Evolutionary conservation across 192 early-diverging fungal genomes (phyloP).

Genomic region (Cladochytrium replicatum): DNA sequence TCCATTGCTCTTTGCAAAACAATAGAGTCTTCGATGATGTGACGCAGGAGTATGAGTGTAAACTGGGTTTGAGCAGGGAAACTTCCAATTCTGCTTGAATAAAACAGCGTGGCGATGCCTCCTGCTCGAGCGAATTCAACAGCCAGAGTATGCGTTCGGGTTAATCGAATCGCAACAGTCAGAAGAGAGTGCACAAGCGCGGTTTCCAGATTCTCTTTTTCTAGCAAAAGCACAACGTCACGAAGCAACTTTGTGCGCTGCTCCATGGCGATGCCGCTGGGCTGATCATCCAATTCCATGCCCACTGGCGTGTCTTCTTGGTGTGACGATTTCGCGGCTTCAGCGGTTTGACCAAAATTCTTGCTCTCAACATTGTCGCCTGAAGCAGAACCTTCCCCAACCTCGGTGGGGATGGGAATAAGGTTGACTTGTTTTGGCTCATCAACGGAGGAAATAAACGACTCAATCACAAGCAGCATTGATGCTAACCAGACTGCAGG

Average conservation of each 20-base stretch:
- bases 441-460: slow-evolving; percentile 50
- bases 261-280: slow-evolving; percentile 7
- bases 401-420: not conserved
- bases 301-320: no score
- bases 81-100: slow-evolving; percentile 45
- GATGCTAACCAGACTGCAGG: slow-evolving; percentile 42
- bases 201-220: slow-evolving; percentile 26
- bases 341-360: no score
- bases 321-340: no score
- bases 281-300: not conserved
- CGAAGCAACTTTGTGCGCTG: slow-evolving; percentile 8
- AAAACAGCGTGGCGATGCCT: slow-evolving; percentile 57
- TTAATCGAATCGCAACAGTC: slow-evolving; percentile 72
- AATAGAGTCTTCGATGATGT: slow-evolving; percentile 65
- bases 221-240: slow-evolving; percentile 21
- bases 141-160: slow-evolving; percentile 53
- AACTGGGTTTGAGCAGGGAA: slow-evolving; percentile 73
- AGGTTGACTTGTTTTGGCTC: slow-evolving; percentile 33
- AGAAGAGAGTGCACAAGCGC: slow-evolving; percentile 57
- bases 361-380: no score
- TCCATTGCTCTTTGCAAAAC: slow-evolving; percentile 62
- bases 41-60: slow-evolving; percentile 77
- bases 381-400: not conserved
- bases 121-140: slow-evolving; percentile 57
- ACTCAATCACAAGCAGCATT: slow-evolving; percentile 53